A percentile compares a stretch with the other conserved stretches of the same genome.
These are phyloP conservation scores for Cokeromyces recurvatus DNA, from an alignment of 371 early-diverging fungal species.

Conservation along the genomic window DNA sequence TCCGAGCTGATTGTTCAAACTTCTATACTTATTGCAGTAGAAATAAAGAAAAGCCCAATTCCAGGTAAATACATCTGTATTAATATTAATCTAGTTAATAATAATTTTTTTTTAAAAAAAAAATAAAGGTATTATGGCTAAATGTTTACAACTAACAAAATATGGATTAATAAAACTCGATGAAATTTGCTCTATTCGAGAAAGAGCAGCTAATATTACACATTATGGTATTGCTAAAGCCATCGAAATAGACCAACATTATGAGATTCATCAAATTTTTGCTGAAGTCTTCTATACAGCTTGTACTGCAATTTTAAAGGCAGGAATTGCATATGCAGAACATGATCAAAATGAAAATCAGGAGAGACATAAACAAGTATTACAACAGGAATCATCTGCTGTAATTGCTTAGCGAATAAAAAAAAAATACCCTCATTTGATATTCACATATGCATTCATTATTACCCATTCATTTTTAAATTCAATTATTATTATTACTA, in stretches of 20 bases:
- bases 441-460: too few relatives aligned
- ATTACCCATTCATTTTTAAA: too few relatives aligned
- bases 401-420: background rate
- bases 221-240: constrained; percentile 52
- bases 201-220: constrained; percentile 51
- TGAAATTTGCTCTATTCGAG: constrained; percentile 49
- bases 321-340: constrained; percentile 57
- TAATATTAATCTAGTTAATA: too few relatives aligned
- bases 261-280: constrained; percentile 55
- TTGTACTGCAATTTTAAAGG: constrained; percentile 37
- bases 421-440: background rate
- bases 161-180: constrained; percentile 47
- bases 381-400: background rate
- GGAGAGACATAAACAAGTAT: too few relatives aligned
- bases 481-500: too few relatives aligned
- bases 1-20: constrained; percentile 48
- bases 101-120: too few relatives aligned
- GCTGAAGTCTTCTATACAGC: constrained; percentile 41
- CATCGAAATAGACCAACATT: constrained; percentile 56
- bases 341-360: too few relatives aligned
- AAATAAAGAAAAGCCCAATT: constrained; percentile 64
- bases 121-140: constrained; percentile 5
- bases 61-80: constrained; percentile 48
- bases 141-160: constrained; percentile 7
- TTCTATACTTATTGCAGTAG: constrained; percentile 51